Base-by-base conservation (phyloP, 257 asterid genomes). In the Capsicum chinense region DNA sequence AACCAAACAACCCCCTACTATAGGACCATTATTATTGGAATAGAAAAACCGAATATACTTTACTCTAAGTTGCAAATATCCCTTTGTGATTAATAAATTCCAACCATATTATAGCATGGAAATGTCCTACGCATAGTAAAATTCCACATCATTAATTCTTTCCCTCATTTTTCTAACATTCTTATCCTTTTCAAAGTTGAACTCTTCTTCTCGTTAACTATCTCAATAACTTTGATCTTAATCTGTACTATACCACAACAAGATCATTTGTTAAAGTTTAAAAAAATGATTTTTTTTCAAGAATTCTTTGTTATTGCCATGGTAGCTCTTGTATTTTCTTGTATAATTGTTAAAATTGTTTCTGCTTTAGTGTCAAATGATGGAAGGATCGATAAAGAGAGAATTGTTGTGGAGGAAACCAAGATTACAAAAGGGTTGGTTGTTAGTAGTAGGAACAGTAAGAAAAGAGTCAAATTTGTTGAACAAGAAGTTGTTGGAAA, bases 21-120 rank as follows among this genome's bases (percentile, higher is more conserved):
- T 44, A 4, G 44, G 6, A 42, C 6, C 2, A 44, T 66, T 67
- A 67, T 14, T 0, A 33, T 10, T 13, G 73, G 73, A 67, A 14
- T 11, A 67, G 19, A 17, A 35, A 13, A 67, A 67, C 6, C 19
- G 97, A 91, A 94, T 94, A 94, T 94, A 94, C 98, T 85, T 93
- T 93, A 85, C 94, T 87, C 92, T 87, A 64, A 86, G 73, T 82
- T 21, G 82, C 86, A 86, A 67, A 88, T 89, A 93, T 88, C 83
- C 92, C 66, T 67, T 84, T 87, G 47, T 78, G 82, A 78, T 78
- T 78, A 42, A 7, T 79, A 80, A 67, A 39, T 4, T 33, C 6
- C 5, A 35, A 64, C 64, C 9, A 14, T 54, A 14, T 54, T 78
- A 54, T 78, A 78, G 82, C 59, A 54, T 33, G 42, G 48, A 78